phyloP scores from a whole-genome alignment of 192 early-diverging fungal genomes.

The Rhizophagus sp. region DNA sequence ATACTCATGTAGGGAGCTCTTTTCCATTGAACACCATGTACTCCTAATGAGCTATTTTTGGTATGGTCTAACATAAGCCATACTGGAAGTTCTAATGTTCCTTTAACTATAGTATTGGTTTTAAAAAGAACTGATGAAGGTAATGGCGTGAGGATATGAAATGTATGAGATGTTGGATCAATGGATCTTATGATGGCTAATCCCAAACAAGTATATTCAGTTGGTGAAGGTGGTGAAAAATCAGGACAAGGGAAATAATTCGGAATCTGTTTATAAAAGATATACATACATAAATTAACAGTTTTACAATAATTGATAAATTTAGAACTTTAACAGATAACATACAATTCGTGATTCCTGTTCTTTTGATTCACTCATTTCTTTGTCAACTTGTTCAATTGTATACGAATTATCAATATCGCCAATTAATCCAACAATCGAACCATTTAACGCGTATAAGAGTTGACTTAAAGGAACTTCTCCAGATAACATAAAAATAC shows the following conservation, averaged over 20 bases:
- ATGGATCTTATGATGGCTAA: conserved; percentile 70
- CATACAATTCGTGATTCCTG: background rate
- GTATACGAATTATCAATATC: conserved; percentile 45
- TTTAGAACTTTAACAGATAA: conserved; percentile 8
- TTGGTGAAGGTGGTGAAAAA: conserved; percentile 47
- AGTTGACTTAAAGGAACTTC: conserved; percentile 81
- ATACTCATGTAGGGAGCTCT: conserved; percentile 52
- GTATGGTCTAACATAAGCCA: conserved; percentile 47
- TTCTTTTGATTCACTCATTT: conserved; percentile 4
- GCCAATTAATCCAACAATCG: conserved; percentile 75
- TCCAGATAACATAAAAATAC: conserved; percentile 68
- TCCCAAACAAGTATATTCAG: conserved; percentile 58
- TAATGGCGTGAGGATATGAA: conserved; percentile 62
- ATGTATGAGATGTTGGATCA: conserved; percentile 50
- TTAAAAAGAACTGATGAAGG: conserved; percentile 35
- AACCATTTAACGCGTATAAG: conserved; percentile 82
- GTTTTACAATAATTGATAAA: background rate
- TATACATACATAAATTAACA: background rate
- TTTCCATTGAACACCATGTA: conserved; percentile 55
- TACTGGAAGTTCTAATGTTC: conserved; percentile 53
- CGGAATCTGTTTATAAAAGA: conserved; percentile 31
- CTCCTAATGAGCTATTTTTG: conserved; percentile 26
- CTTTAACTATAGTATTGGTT: conserved; percentile 53
- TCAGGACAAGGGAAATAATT: conserved; percentile 44
- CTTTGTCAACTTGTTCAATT: background rate